A percentile compares a stretch with the other conserved stretches of the same genome.
Evolutionary conservation across 495 filamentous ascomycete genomes (phyloP).

Genomic region (Ascobolus immersus): DNA sequence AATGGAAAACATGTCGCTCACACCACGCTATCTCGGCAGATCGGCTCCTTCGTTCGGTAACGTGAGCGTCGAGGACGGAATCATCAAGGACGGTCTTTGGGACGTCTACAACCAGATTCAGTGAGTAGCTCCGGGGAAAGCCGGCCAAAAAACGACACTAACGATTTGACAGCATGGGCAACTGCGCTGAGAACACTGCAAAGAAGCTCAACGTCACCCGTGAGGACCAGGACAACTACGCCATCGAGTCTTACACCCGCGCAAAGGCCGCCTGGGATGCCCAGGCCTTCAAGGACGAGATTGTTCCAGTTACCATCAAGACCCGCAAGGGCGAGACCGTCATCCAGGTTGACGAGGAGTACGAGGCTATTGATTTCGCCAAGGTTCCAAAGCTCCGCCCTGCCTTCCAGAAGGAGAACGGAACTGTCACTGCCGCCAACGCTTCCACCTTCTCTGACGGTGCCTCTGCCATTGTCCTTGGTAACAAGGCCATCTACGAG

Average conservation of each 20-base stretch:
- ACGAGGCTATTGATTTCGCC: constrained; percentile 54
- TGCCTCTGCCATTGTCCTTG: constrained; percentile 70
- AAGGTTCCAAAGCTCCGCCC: constrained; percentile 73
- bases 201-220: constrained; percentile 61
- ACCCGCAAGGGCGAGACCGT: constrained; percentile 59
- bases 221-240: constrained; percentile 71
- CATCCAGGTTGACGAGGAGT: constrained; percentile 55
- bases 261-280: constrained; percentile 74
- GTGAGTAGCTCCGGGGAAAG: constrained; percentile 1
- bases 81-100: constrained; percentile 87
- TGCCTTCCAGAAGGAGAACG: constrained; percentile 63
- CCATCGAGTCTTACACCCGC: constrained; percentile 63
- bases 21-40: constrained; percentile 73
- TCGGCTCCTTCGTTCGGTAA: constrained; percentile 62
- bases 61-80: constrained; percentile 61
- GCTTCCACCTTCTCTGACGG: constrained; percentile 84
- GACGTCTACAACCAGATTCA: constrained; percentile 92
- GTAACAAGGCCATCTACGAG: constrained; percentile 45
- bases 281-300: constrained; percentile 58
- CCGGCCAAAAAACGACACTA: background rate
- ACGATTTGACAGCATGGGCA: constrained; percentile 37
- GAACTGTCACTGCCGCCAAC: constrained; percentile 86
- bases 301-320: constrained; percentile 62
- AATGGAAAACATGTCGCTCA: constrained; percentile 90
- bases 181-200: constrained; percentile 86